Evolutionary conservation across 768 basidiomycete species (phyloP).

Genomic region (Cytidiella melzeri): DNA sequence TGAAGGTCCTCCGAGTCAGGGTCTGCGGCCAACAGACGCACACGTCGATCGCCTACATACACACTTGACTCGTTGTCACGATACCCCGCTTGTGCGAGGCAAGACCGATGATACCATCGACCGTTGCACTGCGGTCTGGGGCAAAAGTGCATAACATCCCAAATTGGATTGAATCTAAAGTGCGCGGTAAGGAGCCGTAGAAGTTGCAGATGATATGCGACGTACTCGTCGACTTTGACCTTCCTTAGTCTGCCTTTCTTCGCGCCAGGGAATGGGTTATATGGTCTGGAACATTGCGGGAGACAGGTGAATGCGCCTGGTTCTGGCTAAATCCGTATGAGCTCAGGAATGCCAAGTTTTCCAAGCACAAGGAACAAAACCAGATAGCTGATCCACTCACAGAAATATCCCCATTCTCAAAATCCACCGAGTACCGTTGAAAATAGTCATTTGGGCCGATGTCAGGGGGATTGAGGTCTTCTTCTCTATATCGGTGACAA

Average conservation of each 20-base stretch:
- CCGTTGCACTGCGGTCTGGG: constrained; percentile 12
- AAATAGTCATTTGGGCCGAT: constrained; percentile 10
- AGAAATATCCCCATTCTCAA: constrained; percentile 1
- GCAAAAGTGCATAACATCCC: constrained; percentile 17
- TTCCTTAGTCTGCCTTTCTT: not conserved
- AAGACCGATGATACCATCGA: constrained; percentile 16
- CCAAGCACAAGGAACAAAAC: too few relatives aligned
- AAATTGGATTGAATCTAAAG: not conserved
- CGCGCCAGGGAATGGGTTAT: constrained; percentile 5
- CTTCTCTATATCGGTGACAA: constrained; percentile 16
- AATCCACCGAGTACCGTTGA: constrained; percentile 2
- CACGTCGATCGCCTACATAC: constrained; percentile 8
- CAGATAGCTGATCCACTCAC: not conserved
- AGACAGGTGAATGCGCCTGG: constrained; percentile 8
- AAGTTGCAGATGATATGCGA: not conserved
- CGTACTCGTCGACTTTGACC: not conserved
- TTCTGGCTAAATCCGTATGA: constrained; percentile 1
- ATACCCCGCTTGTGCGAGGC: not conserved
- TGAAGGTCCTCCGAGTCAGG: constrained; percentile 9
- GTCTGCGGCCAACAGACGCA: constrained; percentile 16
- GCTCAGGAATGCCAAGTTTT: too few relatives aligned
- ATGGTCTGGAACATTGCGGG: not conserved
- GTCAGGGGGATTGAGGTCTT: constrained; percentile 10
- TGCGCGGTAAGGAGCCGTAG: not conserved
- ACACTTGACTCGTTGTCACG: not conserved